Conservation (phyloP, 1,284 basidiomycete species). For the Bondarzewia mesenterica region DNA sequence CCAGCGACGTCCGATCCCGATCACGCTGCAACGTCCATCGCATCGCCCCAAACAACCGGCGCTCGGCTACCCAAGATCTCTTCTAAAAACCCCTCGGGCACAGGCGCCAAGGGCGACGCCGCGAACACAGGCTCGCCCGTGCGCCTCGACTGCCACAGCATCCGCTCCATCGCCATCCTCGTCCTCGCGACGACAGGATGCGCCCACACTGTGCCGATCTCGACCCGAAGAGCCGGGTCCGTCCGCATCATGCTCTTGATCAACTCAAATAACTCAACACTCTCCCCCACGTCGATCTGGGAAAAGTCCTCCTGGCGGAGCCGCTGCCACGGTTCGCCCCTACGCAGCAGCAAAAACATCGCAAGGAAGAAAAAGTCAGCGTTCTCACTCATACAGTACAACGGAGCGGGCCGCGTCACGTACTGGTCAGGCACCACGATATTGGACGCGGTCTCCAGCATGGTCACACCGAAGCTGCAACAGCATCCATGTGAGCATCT, state of each 20-base stretch:
- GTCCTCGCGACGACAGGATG: constrained; percentile 69
- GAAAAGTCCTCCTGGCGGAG: constrained; percentile 89
- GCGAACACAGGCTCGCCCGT: constrained; percentile 44
- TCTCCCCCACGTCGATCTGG: constrained; percentile 73
- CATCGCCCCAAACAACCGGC: constrained; percentile 25
- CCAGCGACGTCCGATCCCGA: not conserved
- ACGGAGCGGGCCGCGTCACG: constrained; percentile 35
- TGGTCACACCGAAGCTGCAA: constrained; percentile 84
- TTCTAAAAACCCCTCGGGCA: constrained; percentile 49
- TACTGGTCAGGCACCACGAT: constrained; percentile 96
- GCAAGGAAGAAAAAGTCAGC: not conserved
- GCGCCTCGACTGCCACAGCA: constrained; percentile 23
- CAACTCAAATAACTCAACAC: constrained; percentile 62
- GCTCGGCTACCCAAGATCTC: constrained; percentile 40
- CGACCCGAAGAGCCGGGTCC: constrained; percentile 55
- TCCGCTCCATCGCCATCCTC: constrained; percentile 53
- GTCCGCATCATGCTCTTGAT: constrained; percentile 76
- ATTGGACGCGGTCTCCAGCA: constrained; percentile 93
- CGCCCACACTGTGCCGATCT: constrained; percentile 48
- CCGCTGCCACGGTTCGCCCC: constrained; percentile 90
- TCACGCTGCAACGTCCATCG: constrained; percentile 13
- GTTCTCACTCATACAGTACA: not conserved
- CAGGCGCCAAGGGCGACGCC: constrained; percentile 60
- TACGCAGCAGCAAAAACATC: constrained; percentile 23
- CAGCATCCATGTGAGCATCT: constrained; percentile 5